These are phyloP conservation scores for Hypomontagnella monticulosa DNA, from an alignment of 495 filamentous ascomycete species.

Conservation along the genomic window DNA sequence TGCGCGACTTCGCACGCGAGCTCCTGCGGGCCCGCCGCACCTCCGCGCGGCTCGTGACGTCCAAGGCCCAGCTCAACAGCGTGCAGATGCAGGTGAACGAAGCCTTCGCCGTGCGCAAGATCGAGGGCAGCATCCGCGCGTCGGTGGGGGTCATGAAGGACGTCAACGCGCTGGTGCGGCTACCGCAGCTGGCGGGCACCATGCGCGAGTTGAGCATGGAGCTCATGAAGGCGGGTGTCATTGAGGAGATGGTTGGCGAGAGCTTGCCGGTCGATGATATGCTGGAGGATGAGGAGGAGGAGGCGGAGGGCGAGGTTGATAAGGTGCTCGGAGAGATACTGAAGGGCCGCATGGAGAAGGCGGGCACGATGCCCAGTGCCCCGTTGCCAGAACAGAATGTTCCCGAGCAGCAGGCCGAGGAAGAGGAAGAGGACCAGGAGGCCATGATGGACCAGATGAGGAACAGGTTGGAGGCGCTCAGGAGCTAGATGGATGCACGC, in stretches of 20 bases:
- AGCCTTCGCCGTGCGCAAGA: constrained; percentile 94
- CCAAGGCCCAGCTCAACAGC: constrained; percentile 89
- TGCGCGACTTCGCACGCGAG: constrained; percentile 87
- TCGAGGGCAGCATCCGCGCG: constrained; percentile 89
- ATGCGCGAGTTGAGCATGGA: constrained; percentile 91
- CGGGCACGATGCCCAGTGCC: constrained; percentile 63
- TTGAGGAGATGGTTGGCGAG: constrained; percentile 96
- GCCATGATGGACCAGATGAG: constrained; percentile 93
- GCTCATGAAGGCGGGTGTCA: constrained; percentile 92
- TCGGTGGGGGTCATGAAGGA: constrained; percentile 96
- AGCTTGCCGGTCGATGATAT: constrained; percentile 73
- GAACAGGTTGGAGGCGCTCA: constrained; percentile 86
- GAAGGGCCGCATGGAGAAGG: constrained; percentile 79
- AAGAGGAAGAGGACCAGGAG: constrained; percentile 85
- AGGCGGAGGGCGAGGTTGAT: constrained; percentile 90
- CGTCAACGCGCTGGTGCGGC: constrained; percentile 83
- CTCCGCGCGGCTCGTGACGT: constrained; percentile 75
- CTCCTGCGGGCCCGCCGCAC: constrained; percentile 85
- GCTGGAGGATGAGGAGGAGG: constrained; percentile 80
- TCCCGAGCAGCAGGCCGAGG: constrained; percentile 65
- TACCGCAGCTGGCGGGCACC: constrained; percentile 87
- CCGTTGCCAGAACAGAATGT: constrained; percentile 67
- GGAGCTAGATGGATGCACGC: constrained; percentile 66
- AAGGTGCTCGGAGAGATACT: constrained; percentile 91
- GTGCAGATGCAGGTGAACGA: constrained; percentile 99